These are phyloP conservation scores for Amesomyces nigricolor DNA, from an alignment of 2,329 filamentous ascomycete genomes.

Conservation along the genomic window DNA sequence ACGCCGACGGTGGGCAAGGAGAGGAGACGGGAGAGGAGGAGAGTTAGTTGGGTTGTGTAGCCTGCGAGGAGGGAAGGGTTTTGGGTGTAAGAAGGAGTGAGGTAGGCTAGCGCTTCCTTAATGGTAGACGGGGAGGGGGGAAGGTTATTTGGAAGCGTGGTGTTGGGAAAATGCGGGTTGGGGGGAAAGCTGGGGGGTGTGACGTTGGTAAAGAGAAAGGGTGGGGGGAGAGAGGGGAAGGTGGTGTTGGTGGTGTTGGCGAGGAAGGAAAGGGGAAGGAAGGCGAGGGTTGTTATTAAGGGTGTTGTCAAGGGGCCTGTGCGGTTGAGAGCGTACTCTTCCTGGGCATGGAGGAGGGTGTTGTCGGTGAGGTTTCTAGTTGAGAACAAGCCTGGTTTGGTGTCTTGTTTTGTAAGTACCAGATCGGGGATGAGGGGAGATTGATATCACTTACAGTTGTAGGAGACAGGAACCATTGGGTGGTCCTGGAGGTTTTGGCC, in stretches of 20 bases:
- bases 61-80: not conserved
- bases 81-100: slow-evolving; percentile 20
- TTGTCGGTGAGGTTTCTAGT: slow-evolving; percentile 18
- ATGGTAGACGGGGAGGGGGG: not conserved
- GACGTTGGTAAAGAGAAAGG: no score
- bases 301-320: slow-evolving; percentile 26
- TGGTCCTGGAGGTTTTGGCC: slow-evolving; percentile 47
- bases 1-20: slow-evolving; percentile 25
- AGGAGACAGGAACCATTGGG: slow-evolving; percentile 31
- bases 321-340: slow-evolving; percentile 24
- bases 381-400: slow-evolving; percentile 19
- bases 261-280: slow-evolving; percentile 22
- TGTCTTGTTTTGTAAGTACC: slow-evolving; percentile 16
- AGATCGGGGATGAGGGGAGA: no score
- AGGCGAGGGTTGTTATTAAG: slow-evolving; percentile 26
- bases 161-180: no score
- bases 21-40: slow-evolving; percentile 11
- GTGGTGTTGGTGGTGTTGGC: slow-evolving; percentile 14
- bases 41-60: no score
- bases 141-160: not conserved
- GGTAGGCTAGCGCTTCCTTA: no score
- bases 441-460: slow-evolving; percentile 27
- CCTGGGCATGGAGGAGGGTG: slow-evolving; percentile 11
- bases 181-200: no score
- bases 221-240: slow-evolving; percentile 11